Evolutionary conservation across 2,329 filamentous ascomycete species (phyloP).

Genomic region (Akanthomyces lecanii): DNA sequence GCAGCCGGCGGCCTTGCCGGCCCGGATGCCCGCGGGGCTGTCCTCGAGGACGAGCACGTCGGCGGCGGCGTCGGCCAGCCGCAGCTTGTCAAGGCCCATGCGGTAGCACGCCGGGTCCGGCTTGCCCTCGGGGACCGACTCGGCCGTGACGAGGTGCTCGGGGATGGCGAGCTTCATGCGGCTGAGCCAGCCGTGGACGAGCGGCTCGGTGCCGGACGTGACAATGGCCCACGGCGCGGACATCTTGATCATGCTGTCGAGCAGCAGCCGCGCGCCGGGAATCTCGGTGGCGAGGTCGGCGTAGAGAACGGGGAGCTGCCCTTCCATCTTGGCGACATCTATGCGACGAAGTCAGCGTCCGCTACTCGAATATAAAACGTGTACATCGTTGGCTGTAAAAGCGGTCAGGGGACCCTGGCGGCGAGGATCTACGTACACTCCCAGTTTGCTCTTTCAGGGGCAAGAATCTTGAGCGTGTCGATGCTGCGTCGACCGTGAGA

Average conservation of each 20-base stretch:
- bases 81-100: constrained; percentile 61
- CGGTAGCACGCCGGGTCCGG: constrained; percentile 72
- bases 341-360: not conserved
- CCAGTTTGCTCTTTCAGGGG: constrained; percentile 84
- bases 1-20: constrained; percentile 83
- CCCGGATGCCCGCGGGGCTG: constrained; percentile 76
- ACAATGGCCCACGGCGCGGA: constrained; percentile 81
- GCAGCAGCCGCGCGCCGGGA: constrained; percentile 70
- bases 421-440: constrained; percentile 64
- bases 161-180: constrained; percentile 63
- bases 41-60: constrained; percentile 79
- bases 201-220: constrained; percentile 63
- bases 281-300: constrained; percentile 79
- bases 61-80: constrained; percentile 43
- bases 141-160: constrained; percentile 65
- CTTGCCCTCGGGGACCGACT: constrained; percentile 72
- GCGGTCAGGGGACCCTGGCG: not conserved
- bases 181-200: constrained; percentile 69
- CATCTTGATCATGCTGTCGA: constrained; percentile 59
- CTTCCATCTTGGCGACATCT: constrained; percentile 81
- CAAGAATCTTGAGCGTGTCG: constrained; percentile 74
- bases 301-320: constrained; percentile 69
- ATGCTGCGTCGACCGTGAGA: constrained; percentile 90
- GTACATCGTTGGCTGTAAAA: not conserved
- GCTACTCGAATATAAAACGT: not conserved